These are phyloP conservation scores for Neurospora sp. DNA, from an alignment of 495 filamentous ascomycete species.

Conservation along the genomic window DNA sequence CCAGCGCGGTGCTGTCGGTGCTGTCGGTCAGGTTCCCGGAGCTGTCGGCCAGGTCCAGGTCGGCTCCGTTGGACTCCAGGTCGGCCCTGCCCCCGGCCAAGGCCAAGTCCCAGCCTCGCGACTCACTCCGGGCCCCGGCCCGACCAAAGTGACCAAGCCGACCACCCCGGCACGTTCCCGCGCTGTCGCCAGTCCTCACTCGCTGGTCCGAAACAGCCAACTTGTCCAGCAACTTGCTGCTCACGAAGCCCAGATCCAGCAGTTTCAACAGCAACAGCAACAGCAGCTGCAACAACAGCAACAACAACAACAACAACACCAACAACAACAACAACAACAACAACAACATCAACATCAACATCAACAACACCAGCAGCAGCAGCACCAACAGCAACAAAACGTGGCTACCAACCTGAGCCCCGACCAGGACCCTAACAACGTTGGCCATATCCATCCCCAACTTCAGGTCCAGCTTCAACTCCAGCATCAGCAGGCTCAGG, in stretches of 20 bases:
- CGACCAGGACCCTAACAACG: background rate
- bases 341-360: background rate
- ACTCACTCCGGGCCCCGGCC: slow-evolving; percentile 27
- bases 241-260: slow-evolving; percentile 1
- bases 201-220: slow-evolving; percentile 2
- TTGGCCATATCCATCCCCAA: slow-evolving; percentile 8
- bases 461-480: slow-evolving; percentile 3
- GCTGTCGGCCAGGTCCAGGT: background rate
- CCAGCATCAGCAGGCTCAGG: slow-evolving; percentile 22
- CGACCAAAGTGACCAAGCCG: slow-evolving; percentile 35
- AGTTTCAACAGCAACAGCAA: background rate
- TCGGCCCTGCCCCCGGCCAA: background rate
- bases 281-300: background rate
- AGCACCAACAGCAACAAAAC: background rate
- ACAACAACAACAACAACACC: background rate
- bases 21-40: background rate
- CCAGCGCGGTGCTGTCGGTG: background rate
- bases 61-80: background rate
- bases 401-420: slow-evolving; percentile 5
- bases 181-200: slow-evolving; percentile 14
- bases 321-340: background rate
- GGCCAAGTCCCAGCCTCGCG: slow-evolving; percentile 13
- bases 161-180: slow-evolving; percentile 17
- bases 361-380: background rate
- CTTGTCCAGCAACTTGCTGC: slow-evolving; percentile 5